These are phyloP conservation scores for Isoetes engelmannii DNA, from an alignment of 83 land plant genomes.

Conservation along the genomic window DNA sequence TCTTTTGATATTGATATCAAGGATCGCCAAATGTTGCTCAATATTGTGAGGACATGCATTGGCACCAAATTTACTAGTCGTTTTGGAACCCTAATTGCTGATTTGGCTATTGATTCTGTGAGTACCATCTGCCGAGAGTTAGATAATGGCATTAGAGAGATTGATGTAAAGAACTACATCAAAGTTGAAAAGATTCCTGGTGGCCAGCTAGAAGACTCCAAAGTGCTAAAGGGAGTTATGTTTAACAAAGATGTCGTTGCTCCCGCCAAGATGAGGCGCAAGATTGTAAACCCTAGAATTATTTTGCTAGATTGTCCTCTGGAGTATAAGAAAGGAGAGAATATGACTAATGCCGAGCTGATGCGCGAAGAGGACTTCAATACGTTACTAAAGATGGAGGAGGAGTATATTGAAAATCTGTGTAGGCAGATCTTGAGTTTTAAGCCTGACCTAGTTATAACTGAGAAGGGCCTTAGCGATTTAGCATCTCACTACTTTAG, in stretches of 20 bases:
- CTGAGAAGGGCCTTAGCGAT: constrained; percentile 92
- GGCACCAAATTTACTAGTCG: constrained; percentile 97
- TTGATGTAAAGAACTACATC: constrained; percentile 88
- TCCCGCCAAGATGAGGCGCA: constrained; percentile 92
- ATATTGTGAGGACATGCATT: constrained; percentile 79
- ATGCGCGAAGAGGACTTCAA: constrained; percentile 88
- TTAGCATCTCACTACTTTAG: constrained; percentile 80
- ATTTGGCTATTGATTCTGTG: constrained; percentile 87
- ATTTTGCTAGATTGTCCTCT: constrained; percentile 89
- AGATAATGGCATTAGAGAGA: constrained; percentile 81
- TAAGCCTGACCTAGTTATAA: constrained; percentile 90
- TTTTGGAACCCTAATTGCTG: constrained; percentile 91
- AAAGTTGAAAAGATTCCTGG: constrained; percentile 97
- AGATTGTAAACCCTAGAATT: constrained; percentile 77
- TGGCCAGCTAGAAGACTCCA: constrained; percentile 90
- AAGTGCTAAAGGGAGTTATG: constrained; percentile 91
- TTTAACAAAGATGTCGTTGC: constrained; percentile 91
- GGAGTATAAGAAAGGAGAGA: constrained; percentile 97
- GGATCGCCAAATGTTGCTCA: constrained; percentile 76
- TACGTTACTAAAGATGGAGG: constrained; percentile 79
- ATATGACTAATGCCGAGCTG: constrained; percentile 91
- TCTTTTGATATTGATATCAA: constrained; percentile 68
- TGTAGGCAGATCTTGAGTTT: constrained; percentile 75
- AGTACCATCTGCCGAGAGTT: constrained; percentile 69
- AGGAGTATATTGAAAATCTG: constrained; percentile 74